Base-by-base conservation (phyloP, 768 basidiomycete genomes). In the Pleurotus sapidus region DNA sequence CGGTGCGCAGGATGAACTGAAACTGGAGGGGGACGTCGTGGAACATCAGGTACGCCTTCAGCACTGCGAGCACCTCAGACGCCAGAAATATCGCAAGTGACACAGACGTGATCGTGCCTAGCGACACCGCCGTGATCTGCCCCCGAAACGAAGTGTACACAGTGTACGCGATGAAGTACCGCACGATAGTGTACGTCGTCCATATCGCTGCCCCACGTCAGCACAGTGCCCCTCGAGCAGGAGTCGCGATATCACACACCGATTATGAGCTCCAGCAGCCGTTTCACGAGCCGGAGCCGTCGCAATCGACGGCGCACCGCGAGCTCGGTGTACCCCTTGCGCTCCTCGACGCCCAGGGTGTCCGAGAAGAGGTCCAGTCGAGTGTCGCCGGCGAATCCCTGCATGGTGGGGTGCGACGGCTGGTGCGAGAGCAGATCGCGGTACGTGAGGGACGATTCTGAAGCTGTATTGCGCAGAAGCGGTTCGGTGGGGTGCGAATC, bases 111-210 rank as follows among this genome's bases (percentile, higher is more conserved):
- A 71, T 70, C 46, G 78, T 77, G 4, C 81, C 86, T 14, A 88
- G 71, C 2, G 74, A 74, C 4, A 87, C 68, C 18, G 81, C 71
- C 23, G 73, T 65, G 0, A 67, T 64, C 59, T 81, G 79, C 39
- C 82, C 81, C 18, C 63, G 66, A 14, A 59, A 57, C 5, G 77
- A 73, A 2, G 70, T 60, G 65, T 79, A 80, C 15, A 71, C 62
- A 8, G 71, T 72, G 62, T 79, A 86, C 3, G 86, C 84, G 9
- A 89, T 63, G 63, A 80, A 85, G 66, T 91, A 92, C 45, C 88
- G 84, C 53, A 84, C 67, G 5, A 80, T 75, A 59, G 79, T 86
- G 67, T 88, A 91, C 6, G 74, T 65, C 24, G 82, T 78, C 86
- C 88, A 91, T 25, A 66, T 42, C 20, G 18, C 51, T 67, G 59